Evolutionary conservation across 2,329 filamentous ascomycete genomes (phyloP).

Genomic region (Apiospora hydei): DNA sequence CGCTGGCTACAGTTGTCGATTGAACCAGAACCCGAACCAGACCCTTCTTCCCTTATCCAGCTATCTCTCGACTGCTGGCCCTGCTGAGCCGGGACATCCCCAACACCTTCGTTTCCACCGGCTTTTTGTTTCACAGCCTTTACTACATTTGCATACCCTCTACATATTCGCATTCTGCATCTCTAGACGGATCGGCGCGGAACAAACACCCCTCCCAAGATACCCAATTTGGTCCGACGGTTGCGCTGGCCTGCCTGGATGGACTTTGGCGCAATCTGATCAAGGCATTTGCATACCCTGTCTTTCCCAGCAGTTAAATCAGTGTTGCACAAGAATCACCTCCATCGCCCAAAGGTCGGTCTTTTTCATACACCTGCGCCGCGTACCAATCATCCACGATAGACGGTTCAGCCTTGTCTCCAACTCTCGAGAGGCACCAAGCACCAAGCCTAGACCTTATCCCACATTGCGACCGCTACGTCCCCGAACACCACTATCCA

Average conservation of each 20-base stretch:
- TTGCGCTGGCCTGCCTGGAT: constrained; percentile 6
- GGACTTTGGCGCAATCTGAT: constrained; percentile 18
- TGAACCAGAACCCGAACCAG: background rate
- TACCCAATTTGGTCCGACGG: constrained; percentile 2
- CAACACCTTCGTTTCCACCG: constrained; percentile 18
- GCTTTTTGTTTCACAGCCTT: constrained; percentile 12
- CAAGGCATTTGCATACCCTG: constrained; percentile 10
- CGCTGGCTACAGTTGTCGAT: constrained; percentile 6
- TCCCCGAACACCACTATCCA: background rate
- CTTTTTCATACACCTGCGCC: background rate
- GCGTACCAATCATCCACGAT: background rate
- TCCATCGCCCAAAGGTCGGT: background rate
- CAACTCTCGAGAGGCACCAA: constrained; percentile 7
- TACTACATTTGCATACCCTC: constrained; percentile 14
- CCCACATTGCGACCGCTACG: constrained; percentile 13
- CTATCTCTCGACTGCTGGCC: constrained; percentile 7
- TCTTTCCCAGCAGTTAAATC: background rate
- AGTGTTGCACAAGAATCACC: constrained; percentile 7
- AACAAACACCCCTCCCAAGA: background rate
- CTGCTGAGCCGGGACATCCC: constrained; percentile 17
- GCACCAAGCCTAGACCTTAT: constrained; percentile 16
- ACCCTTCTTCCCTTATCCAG: constrained; percentile 17
- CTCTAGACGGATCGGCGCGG: constrained; percentile 7
- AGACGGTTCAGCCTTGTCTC: constrained; percentile 15
- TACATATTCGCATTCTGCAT: constrained; percentile 4